Evolutionary conservation across 257 asterid genomes (phyloP), one percentile per base, ranked within the genome.

Genomic region (Ilex aquifolium): DNA sequence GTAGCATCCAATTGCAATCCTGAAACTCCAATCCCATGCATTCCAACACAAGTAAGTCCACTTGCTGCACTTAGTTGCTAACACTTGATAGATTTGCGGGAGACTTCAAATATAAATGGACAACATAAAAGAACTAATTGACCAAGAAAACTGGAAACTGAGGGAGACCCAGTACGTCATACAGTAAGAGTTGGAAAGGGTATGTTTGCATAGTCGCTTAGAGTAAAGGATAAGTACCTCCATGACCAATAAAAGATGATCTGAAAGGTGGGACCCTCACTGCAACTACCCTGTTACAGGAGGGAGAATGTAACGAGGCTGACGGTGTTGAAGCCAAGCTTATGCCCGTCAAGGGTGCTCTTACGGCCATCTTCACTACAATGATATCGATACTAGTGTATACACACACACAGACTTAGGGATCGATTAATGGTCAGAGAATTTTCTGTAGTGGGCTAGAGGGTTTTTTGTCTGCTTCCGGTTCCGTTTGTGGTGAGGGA

Each of bases 201-300:
- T 16, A 0, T 68, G 56, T 29, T 54, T 69, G 61, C 46, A 44
- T 44, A 13, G 11, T 44, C 13, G 9, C 50, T 7, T 44, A 68
- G 2, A 21, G 27, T 21, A 21, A 21, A 21, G 27, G 4, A 57
- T 12, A 44, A 71, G 64, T 80, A 91, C 98, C 98, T 83, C 83
- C 90, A 69, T 44, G 75, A 27, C 98, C 96, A 46, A 81, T 80
- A 67, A 86, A 84, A 27, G 86, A 79, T 52, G 79, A 69, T 65
- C 87, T 78, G 62, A 74, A 69, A 59, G 79, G 69, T 36, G 27
- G 74, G 4, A 83, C 67, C 70, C 71, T 80, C 1, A 71, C 74
- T 57, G 75, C 27, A 56, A 74, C 74, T 63, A 74, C 75, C 50
- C 77, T 66, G 66, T 70, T 81, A 72, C 68, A 70, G 16, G 93